phyloP scores from a whole-genome alignment of 345 rosid genomes.

The Eucalyptus regnans region DNA sequence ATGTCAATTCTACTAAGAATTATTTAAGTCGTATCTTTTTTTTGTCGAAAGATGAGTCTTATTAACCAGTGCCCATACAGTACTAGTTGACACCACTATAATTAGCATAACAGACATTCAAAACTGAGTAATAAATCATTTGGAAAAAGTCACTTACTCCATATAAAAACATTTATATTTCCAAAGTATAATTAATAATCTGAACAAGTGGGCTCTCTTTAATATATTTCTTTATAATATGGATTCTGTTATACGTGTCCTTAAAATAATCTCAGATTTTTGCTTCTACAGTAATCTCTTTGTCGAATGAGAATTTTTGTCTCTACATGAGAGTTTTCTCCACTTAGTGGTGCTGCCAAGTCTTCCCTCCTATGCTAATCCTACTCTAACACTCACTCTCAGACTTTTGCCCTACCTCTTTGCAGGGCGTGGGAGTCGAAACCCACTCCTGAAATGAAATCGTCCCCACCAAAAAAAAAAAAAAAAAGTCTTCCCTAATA shows the following conservation, averaged over 20 bases:
- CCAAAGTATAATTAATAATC: neutral
- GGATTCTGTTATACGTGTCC: neutral
- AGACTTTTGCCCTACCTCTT: too few relatives aligned
- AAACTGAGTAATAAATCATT: neutral
- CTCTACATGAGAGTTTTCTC: neutral
- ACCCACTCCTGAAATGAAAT: too few relatives aligned
- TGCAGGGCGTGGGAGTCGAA: too few relatives aligned
- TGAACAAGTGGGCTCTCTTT: neutral
- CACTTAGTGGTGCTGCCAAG: neutral
- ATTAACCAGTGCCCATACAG: neutral
- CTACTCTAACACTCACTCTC: too few relatives aligned
- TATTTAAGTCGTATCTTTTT: neutral
- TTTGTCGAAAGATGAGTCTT: neutral
- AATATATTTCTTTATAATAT: neutral
- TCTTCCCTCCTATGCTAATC: neutral
- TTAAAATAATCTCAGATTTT: neutral
- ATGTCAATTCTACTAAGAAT: neutral
- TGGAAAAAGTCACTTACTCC: neutral
- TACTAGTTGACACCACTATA: neutral
- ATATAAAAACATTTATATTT: neutral
- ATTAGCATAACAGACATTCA: neutral
- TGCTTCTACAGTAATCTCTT: neutral
- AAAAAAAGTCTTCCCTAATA: neutral
- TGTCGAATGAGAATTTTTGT: neutral
- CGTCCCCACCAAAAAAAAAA: too few relatives aligned